Evolutionary conservation across 176 grass and related monocot genomes (phyloP), one percentile per base, ranked within the genome.

Genomic region (Guadua angustifolia): DNA sequence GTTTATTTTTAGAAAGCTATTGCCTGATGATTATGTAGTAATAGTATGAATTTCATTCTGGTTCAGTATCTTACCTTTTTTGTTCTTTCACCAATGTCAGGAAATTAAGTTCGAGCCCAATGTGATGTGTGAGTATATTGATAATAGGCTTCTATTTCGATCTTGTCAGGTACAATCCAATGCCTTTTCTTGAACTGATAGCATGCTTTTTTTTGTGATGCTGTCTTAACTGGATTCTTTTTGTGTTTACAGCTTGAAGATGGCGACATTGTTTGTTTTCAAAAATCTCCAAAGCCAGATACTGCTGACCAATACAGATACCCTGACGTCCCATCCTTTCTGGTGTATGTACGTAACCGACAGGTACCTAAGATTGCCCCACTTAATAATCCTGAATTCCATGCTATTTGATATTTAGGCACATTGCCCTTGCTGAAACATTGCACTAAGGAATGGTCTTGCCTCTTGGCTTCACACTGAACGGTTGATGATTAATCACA

Each of bases 81-180:
- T 60, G 7, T 40, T 56, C 85, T 62, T 86, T 82, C 64, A 61
- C 47, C 63, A 85, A 66, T 77, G 6, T 86, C 74, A 99, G 97
- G 97, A 96, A 96, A 99, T 99, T 76, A 99, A 99, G 74, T 99
- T 99, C 6, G 96, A 99, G 53, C 93, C 97, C 78, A 94, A 71
- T 89, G 93, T 99, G 32, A 99, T 99, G 97, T 99, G 97, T 88
- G 97, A 99, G 85, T 92, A 88, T 12, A 92, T 99, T 78, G 97
- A 99, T 42, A 92, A 90, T 58, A 86, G 81, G 57, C 74, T 92
- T 81, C 68, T 89, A 45, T 99, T 99, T 74, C 87, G 88, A 64
- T 90, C 93, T 84, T 92, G 93, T 61, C 97, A 96, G 97, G 96
- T 99, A 83, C 69, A 17, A 15, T 68, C 67, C 26, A 74, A 6